These are phyloP conservation scores for Metschnikowia aberdeeniae DNA, from an alignment of 805 yeast species.

Conservation along the genomic window DNA sequence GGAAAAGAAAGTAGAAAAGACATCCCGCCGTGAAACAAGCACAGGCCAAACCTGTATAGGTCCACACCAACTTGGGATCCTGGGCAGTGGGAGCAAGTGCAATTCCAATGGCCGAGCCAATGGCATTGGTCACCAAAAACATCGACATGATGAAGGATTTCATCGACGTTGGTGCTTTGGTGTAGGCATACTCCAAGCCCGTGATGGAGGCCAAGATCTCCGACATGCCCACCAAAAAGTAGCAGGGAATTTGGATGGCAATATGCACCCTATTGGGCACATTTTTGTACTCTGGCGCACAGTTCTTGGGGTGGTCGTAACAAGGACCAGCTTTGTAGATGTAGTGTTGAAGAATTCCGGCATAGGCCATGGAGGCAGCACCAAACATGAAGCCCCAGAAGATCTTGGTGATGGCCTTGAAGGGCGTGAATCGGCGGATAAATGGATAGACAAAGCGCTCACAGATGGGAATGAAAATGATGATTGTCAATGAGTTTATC, in stretches of 20 bases:
- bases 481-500: slow-evolving; percentile 12
- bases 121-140: slow-evolving; percentile 65
- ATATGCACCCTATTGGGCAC: slow-evolving; percentile 11
- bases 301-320: slow-evolving; percentile 8
- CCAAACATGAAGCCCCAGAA: slow-evolving; percentile 14
- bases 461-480: slow-evolving; percentile 13
- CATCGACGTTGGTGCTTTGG: slow-evolving; percentile 17
- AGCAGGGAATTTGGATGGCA: slow-evolving; percentile 11
- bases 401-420: slow-evolving; percentile 16
- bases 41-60: slow-evolving; percentile 57
- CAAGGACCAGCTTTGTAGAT: slow-evolving; percentile 15
- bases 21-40: slow-evolving; percentile 57
- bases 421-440: slow-evolving; percentile 14
- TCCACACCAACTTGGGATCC: slow-evolving; percentile 70
- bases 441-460: slow-evolving; percentile 12
- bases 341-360: slow-evolving; percentile 14
- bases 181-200: slow-evolving; percentile 18
- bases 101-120: slow-evolving; percentile 72
- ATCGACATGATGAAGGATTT: slow-evolving; percentile 23
- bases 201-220: slow-evolving; percentile 15
- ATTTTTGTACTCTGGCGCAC: slow-evolving; percentile 9
- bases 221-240: slow-evolving; percentile 9
- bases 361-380: slow-evolving; percentile 11
- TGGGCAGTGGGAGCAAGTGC: slow-evolving; percentile 50
- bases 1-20: slow-evolving; percentile 57